These are phyloP conservation scores for Podila verticillata DNA, from an alignment of 192 early-diverging fungal genomes.

Conservation along the genomic window DNA sequence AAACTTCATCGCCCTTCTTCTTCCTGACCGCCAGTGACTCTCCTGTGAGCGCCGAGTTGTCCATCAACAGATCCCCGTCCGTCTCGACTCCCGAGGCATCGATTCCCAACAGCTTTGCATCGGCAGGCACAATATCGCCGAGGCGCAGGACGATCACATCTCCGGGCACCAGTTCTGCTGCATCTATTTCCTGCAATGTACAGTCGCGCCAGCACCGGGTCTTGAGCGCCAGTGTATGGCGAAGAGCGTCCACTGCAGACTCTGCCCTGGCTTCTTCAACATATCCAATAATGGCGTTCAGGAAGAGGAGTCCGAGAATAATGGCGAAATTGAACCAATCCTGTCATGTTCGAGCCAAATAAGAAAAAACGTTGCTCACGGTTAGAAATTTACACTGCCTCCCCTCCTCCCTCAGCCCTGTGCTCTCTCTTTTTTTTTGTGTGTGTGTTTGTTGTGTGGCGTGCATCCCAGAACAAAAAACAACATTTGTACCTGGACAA, in stretches of 20 bases:
- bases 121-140: constrained; percentile 94
- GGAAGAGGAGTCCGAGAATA: constrained; percentile 76
- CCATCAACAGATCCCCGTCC: constrained; percentile 79
- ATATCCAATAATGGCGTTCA: constrained; percentile 91
- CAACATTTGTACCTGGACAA: constrained; percentile 20
- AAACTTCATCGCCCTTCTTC: constrained; percentile 81
- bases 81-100: constrained; percentile 73
- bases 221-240: constrained; percentile 91
- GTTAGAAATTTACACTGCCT: constrained; percentile 15
- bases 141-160: constrained; percentile 85
- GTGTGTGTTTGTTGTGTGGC: no score
- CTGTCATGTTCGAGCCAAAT: not conserved
- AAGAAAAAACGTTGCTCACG: not conserved
- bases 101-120: constrained; percentile 79
- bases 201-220: constrained; percentile 82
- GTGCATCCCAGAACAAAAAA: no score
- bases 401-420: not conserved
- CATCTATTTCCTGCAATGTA: constrained; percentile 71
- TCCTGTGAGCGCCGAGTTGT: constrained; percentile 92
- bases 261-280: constrained; percentile 92
- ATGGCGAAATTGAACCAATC: constrained; percentile 88
- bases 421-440: no score
- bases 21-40: constrained; percentile 90
- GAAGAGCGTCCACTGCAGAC: constrained; percentile 87
- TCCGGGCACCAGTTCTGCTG: constrained; percentile 81